Base-by-base conservation (phyloP, 1,284 basidiomycete genomes). In the Athelia sp. region DNA sequence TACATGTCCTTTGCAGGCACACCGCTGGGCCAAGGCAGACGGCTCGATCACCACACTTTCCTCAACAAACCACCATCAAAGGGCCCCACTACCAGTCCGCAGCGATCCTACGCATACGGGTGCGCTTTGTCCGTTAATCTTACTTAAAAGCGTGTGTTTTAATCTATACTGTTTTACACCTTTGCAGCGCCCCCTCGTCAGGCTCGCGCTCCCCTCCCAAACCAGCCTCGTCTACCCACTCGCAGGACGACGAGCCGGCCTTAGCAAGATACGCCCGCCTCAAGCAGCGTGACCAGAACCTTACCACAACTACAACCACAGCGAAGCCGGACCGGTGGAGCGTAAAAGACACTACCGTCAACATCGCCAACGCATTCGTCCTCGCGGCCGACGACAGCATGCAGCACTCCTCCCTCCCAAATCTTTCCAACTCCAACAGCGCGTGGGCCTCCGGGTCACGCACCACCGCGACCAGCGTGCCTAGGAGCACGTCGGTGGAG, bases 1-100 rank as follows among this genome's bases (percentile, higher is more conserved):
- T 83, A 75, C 75, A 90, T 90, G 87, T 89, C 87, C 69, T 90
- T 90, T 80, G 78, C 84, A 66, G 78, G 81, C 66, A 89, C 86
- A 67, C 86, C 87, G 50, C 70, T 89, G 58, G 84, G 82, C 71
- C 84, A 88, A 81, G 83, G 82, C 74, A 84, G 84, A 78, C 82
- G 87, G 73, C 79, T 88, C 64, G 86, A 88, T 77, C 86, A 84
- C 65, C 71, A 75, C 64, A 76, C 84, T 50, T 89, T 90, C 64
- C 78, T 87, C 63, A 83, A 81, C 56, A 87, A 85, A 70, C 72
- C 68, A 43, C 63, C 70, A 23, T 67, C 71, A 13, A 67, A 67
- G 56, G 64, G 64, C 56, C 66, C 66, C 48, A 63, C 71, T 31
- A 64, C n/a, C n/a, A n/a, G 66, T 21, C 65, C 64, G 48, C 65